Percentiles rank a stretch among this genome's conserved stretches.
These are phyloP conservation scores for Penicillium crystallinum DNA, from an alignment of 495 filamentous ascomycete genomes.

Conservation along the genomic window DNA sequence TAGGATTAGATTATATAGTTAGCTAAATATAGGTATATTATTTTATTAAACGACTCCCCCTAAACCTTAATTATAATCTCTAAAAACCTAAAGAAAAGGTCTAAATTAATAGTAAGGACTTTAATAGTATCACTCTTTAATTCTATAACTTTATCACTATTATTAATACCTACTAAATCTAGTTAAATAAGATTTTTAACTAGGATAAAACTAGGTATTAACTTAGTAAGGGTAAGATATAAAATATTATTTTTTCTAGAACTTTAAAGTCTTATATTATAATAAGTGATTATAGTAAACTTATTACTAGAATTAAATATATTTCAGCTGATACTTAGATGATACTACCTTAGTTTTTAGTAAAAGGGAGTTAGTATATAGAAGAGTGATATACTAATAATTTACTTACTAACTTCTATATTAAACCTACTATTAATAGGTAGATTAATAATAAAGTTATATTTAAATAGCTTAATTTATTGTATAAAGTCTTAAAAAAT, in stretches of 20 bases:
- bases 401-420: neutral
- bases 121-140: neutral
- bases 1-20: no score
- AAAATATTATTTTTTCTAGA: neutral
- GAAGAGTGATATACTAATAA: neutral
- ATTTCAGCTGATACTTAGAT: neutral
- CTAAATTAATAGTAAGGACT: neutral
- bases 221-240: neutral
- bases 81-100: neutral
- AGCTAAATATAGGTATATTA: no score
- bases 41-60: no score
- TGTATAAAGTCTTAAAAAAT: neutral
- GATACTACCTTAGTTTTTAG: neutral
- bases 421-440: neutral
- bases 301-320: neutral
- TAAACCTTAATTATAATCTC: no score
- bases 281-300: neutral
- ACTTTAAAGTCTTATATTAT: neutral
- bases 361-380: neutral
- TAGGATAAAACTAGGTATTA: neutral
- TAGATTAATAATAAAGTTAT: neutral
- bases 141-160: neutral
- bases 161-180: constrained; percentile 4
- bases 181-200: neutral
- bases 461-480: neutral